Evolutionary conservation across 1,139 yeast species (phyloP).

Genomic region (Yamadazyma diospyri): DNA sequence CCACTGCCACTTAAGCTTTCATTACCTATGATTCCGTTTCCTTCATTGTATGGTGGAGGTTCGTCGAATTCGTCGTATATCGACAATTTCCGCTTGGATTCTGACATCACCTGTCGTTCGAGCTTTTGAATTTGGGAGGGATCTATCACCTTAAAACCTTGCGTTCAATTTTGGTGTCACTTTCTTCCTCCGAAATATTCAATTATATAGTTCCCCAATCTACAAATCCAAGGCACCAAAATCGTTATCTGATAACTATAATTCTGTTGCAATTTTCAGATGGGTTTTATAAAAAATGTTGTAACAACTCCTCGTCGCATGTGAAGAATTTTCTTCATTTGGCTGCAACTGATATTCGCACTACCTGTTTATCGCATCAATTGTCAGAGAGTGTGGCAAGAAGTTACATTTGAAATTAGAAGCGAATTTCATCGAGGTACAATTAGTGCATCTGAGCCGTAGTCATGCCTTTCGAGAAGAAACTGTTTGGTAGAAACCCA

Average conservation of each 20-base stretch:
- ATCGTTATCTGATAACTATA: too few species aligned
- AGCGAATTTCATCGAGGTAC: too few species aligned
- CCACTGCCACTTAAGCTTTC: constrained; percentile 5
- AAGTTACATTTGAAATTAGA: too few species aligned
- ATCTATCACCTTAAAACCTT: too few species aligned
- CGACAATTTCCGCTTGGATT: constrained; percentile 7
- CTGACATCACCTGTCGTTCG: too few species aligned
- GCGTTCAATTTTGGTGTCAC: too few species aligned
- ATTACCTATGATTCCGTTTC: background rate
- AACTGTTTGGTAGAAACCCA: constrained; percentile 40
- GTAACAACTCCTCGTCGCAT: constrained; percentile 8
- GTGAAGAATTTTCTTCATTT: constrained; percentile 6
- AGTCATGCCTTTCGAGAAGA: constrained; percentile 23
- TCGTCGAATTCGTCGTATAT: constrained; percentile 3
- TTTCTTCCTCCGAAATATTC: too few species aligned
- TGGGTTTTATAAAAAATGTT: constrained; percentile 1
- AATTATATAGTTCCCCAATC: too few species aligned
- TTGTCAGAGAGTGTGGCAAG: too few species aligned
- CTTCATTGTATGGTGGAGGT: constrained; percentile 4
- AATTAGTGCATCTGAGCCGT: constrained; percentile 13
- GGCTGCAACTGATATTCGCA: constrained; percentile 8
- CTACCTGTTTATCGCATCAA: too few species aligned
- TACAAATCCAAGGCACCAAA: too few species aligned
- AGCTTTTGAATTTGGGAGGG: too few species aligned
- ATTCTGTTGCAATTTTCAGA: constrained; percentile 4